Base-by-base conservation (phyloP, 2,329 filamentous ascomycete species). In the Tetracladium maxilliforme region DNA sequence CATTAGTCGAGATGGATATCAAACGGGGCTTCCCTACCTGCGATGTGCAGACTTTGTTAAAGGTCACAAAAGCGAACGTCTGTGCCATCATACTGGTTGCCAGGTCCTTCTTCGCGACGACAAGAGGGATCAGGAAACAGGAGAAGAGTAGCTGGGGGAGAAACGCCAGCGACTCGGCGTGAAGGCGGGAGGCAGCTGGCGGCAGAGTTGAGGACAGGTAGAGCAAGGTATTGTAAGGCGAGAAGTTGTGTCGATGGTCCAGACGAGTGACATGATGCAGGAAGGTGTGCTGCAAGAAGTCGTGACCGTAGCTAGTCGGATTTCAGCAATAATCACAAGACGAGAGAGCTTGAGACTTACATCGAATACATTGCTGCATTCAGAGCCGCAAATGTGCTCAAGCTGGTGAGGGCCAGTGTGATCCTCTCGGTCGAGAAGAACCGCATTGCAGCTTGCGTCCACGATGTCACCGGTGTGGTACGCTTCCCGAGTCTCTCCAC, bases 41-140 rank as follows among this genome's bases (percentile, higher is more conserved):
- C 43, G 84, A 93, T 4, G 90, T 98, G 63, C 87, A 95, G 33
- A 98, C 90, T 57, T 98, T 98, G 56, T 98, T 98, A 40, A 95
- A 95, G 0, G 84, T 76, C 4, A 95, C 90, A 50, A 98, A 98
- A 1, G 87, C 82, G 52, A 94, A 93, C 0, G 90, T 95, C 52
- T 98, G 90, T 4, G 82, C 83, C 33, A 95, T 67, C 80, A 95
- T 86, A 5, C 81, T 76, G 0, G 73, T 69, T 1, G 86, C 64
- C 0, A 98, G 64, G 40, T 90, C 75, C 39, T 71, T 78, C 47
- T 87, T 92, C 10, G 82, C 81, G 12, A 93, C 54, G 2, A 64
- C 61, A 3, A 93, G 44, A 1, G 82, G 78, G 21, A 95, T 75
- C 5, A 81, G 57, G 8, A 92, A 38, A 9, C 80, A 73, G 1